Base-by-base conservation (phyloP, 768 basidiomycete genomes). In the Russula compacta region DNA sequence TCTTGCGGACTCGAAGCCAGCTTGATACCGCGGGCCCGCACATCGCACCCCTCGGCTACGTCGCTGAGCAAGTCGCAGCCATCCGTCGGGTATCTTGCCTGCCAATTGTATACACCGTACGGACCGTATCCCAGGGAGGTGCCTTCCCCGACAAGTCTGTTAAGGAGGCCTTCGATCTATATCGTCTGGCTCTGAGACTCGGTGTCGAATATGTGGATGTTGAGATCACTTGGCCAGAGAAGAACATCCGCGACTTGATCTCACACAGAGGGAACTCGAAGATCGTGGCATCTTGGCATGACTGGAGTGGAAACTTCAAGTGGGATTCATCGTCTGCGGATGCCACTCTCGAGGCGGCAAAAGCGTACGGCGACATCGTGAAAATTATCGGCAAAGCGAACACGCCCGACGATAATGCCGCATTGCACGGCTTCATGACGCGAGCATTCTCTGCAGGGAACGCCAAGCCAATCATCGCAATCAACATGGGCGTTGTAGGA, bases 191-290 rank as follows among this genome's bases (percentile, higher is more conserved):
- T 3, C 71, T 95, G 36, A 85, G 87, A 53, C 74, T 90, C 40
- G 95, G 88, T 7, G 86, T 92, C 60, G 97, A 98, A 73, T 99
- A 94, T 71, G 72, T 98, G 65, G 97, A 98, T 67, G 81, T 97
- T 52, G 95, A 99, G 73, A 83, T 90, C 58, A 81, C 85, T 0
- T 85, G 87, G 74, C 81, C 89, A 0, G 78, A 83, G 64, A 77
- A 81, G 52, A 69, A 77, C 52, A 82, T 95, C 59, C 77, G 78
- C 35, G 78, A 81, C 3, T 74, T 98, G 47, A 72, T 77, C 32
- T 67, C 75, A 12, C 77, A 75, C 56, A 95, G 93, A 71, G 85
- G 90, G 0, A 68, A 73, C 43, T 88, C 93, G 0, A 79, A 86
- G 66, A 82, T 98, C 68, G 86, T 99, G 59, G 89, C 92, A 0